These are phyloP conservation scores for Eucalyptus paniculata DNA, from an alignment of 345 rosid species.

Conservation along the genomic window DNA sequence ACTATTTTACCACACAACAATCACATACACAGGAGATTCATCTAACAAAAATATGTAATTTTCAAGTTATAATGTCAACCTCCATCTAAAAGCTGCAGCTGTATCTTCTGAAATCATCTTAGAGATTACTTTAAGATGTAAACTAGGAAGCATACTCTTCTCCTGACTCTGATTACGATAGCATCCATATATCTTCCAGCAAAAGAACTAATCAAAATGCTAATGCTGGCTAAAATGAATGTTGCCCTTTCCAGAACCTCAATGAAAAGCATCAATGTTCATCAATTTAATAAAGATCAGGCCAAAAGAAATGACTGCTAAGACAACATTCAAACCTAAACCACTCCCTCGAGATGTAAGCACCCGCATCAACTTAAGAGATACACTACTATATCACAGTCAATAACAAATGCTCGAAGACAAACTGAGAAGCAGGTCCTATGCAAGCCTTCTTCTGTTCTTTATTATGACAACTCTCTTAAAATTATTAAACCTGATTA, in stretches of 20 bases:
- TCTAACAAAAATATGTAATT: neutral
- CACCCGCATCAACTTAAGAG: neutral
- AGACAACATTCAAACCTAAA: neutral
- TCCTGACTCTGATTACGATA: neutral
- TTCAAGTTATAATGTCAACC: neutral
- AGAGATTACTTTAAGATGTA: neutral
- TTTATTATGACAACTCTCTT: neutral
- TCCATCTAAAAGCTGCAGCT: neutral
- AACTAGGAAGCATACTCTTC: neutral
- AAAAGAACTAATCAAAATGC: neutral
- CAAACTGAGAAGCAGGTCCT: neutral
- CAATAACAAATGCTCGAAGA: neutral
- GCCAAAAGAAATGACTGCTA: neutral
- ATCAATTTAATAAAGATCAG: neutral
- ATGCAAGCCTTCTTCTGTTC: neutral
- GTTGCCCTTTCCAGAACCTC: neutral
- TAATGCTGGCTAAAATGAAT: neutral
- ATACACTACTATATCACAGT: neutral
- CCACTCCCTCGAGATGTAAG: neutral
- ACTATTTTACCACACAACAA: neutral
- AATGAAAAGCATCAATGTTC: neutral
- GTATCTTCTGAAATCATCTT: neutral
- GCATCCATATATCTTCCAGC: neutral
- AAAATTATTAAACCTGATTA: neutral
- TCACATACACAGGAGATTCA: neutral